Evolutionary conservation across 2,329 filamentous ascomycete genomes (phyloP), one percentile per base, ranked within the genome.

Genomic region (Hawksworthiomyces lignivorus): DNA sequence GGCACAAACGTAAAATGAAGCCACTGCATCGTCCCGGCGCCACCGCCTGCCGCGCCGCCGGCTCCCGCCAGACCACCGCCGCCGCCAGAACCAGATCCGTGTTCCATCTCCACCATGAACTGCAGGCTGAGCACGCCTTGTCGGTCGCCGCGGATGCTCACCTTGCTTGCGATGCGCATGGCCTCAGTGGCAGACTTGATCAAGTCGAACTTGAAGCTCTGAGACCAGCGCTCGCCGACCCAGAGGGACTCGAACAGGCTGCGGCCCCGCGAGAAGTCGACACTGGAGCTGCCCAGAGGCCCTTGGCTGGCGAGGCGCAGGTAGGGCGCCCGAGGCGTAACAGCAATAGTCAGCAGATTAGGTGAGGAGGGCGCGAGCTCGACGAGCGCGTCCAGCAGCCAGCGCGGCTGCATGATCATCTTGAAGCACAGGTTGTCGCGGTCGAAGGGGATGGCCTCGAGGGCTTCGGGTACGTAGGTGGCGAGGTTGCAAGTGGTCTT

Each of bases 41-140:
- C 35, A 4, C 31, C 32, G n/a, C 10, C 17, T 3, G 12, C 36
- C 11, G 3, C 27, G n/a, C 19, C 34, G 26, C 26, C 36, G 4
- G 11, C 41, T n/a, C 41, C 30, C 22, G 11, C 36, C 2, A n/a
- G 32, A n/a, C 39, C 39, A 4, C 18, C 22, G 3, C 36, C 39
- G 1, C 32, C 28, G 2, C 37, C 37, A 14, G 11, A 28, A 5
- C 36, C 41, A 5, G 11, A 19, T 4, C 35, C 41, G 5, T 36
- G 27, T 48, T 92, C 87, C 31, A 89, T 72, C 57, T 96, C 87
- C 14, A 98, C 82, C 84, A 98, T 92, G 55, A 97, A 96, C 57
- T 98, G 92, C 59, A 97, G 65, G 62, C 87, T 96, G 50, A 98
- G 62, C 22, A 98, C 90, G 0, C 92, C 90, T 58, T 95, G 87